These are phyloP conservation scores for Closterium sp. DNA, from an alignment of 139 green algal species.

Conservation along the genomic window DNA sequence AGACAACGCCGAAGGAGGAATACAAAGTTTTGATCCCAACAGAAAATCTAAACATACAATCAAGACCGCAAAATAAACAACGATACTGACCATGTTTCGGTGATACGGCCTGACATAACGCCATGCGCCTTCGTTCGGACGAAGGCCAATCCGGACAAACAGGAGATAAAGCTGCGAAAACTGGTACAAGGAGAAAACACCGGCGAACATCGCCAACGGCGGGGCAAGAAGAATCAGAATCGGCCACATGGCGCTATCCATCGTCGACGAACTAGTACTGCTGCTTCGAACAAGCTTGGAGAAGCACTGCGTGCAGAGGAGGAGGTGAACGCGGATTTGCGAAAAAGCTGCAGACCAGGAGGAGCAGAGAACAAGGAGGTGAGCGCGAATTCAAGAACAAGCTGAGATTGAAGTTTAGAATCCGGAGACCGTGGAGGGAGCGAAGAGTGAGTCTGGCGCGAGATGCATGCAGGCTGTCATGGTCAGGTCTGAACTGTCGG, in stretches of 20 bases:
- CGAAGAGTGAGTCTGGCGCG: background rate
- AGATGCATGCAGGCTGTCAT: background rate
- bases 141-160: background rate
- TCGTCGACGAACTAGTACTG: background rate
- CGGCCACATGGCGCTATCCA: conserved; percentile 4
- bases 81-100: background rate
- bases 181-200: background rate
- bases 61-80: background rate
- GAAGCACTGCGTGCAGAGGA: background rate
- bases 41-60: background rate
- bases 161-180: background rate
- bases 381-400: background rate
- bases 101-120: conserved; percentile 5
- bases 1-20: background rate
- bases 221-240: background rate
- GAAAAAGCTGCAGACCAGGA: background rate
- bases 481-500: background rate
- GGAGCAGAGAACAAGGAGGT: background rate
- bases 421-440: background rate
- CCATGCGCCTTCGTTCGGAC: background rate
- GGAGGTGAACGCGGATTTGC: background rate
- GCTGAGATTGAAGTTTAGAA: background rate
- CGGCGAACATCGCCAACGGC: background rate
- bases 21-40: background rate
- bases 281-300: background rate